Base-by-base conservation (phyloP, 78 protist genomes). In the Polysphondylium violaceum region DNA sequence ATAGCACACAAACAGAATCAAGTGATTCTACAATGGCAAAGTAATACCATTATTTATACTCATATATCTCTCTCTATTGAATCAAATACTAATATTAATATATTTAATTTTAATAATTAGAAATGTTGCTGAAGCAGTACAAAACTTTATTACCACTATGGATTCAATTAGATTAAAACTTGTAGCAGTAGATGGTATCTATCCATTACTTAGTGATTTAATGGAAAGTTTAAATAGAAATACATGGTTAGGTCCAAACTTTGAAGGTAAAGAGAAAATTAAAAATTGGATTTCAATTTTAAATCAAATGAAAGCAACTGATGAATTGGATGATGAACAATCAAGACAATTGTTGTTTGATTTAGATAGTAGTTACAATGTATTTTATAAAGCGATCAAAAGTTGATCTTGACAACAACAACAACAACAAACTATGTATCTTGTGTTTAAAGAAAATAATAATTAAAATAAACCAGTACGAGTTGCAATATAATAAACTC, bases 61-160 rank as follows among this genome's bases (percentile, higher is more conserved):
- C 11, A 47, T 11, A 47, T 47, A 47, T 11, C 7, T 47, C 7
- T 47, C 7, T 47, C 7, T 7, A 12, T 47, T 47, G 53, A 12
- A 12, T 12, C 53, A 12, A 47, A 47, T 47, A 47, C 29, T 33
- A 7, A 6, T 11, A 31, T 55, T 44, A 47, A 6, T 56, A 12
- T n/a, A 19, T 29, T 9, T 27, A n/a, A n/a, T 38, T 35, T 72
- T 53, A 7, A 53, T 12, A 29, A 23, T 12, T 67, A 86, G 92
- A 53, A 74, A 87, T 38, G 96, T 96, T 29, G 96, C 96, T 16
- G 96, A 96, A 63, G 76, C 96, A 21, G 96, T 88, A 14, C 96
- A 96, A 63, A 8, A 31, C 68, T 96, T 94, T 85, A 96, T 96
- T 87, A 94, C 98, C 35, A 72, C 95, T 5, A 87, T 96, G 96